phyloP scores from a whole-genome alignment of 352 stramenopile species.

The Phytopythium cucurbitacearum region DNA sequence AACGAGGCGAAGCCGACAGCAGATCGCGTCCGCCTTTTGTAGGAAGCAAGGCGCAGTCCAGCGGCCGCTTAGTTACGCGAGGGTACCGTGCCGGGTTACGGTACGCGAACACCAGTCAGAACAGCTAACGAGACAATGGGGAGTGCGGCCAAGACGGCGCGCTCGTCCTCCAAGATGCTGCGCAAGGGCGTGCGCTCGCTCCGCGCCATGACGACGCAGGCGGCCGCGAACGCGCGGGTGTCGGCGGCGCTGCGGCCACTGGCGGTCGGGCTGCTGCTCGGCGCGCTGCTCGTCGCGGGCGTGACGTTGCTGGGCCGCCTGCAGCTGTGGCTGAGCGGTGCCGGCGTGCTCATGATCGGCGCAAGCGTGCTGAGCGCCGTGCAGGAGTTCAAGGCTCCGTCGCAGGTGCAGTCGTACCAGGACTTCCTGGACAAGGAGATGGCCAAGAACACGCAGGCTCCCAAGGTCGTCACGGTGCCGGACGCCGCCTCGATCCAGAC shows the following conservation, averaged over 20 bases:
- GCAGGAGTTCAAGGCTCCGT: constrained; percentile 50
- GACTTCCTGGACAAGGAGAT: constrained; percentile 58
- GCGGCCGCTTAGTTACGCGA: too few relatives aligned
- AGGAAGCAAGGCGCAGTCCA: too few relatives aligned
- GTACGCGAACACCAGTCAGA: too few relatives aligned
- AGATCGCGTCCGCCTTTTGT: too few relatives aligned
- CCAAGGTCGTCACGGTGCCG: constrained; percentile 48
- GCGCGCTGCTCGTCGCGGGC: constrained; percentile 40
- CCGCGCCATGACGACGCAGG: constrained; percentile 23
- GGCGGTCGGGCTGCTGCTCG: constrained; percentile 23
- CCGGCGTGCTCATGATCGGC: constrained; percentile 53
- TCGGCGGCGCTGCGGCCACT: constrained; percentile 22
- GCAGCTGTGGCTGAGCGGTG: constrained; percentile 66
- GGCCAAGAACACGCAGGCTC: constrained; percentile 18
- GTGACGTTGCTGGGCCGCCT: constrained; percentile 42
- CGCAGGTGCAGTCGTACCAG: constrained; percentile 39
- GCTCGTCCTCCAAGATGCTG: constrained; percentile 19
- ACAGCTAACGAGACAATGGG: constrained; percentile 1
- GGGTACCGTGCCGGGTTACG: too few relatives aligned
- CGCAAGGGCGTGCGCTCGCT: constrained; percentile 23
- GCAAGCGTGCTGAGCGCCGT: constrained; percentile 57
- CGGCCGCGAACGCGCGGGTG: constrained; percentile 15
- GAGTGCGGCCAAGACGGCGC: constrained; percentile 6
- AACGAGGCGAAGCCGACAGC: too few relatives aligned
- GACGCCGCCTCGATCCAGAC: constrained; percentile 34